These are phyloP conservation scores for Phytopythium kandeliae DNA, from an alignment of 352 stramenopile genomes.

Conservation along the genomic window DNA sequence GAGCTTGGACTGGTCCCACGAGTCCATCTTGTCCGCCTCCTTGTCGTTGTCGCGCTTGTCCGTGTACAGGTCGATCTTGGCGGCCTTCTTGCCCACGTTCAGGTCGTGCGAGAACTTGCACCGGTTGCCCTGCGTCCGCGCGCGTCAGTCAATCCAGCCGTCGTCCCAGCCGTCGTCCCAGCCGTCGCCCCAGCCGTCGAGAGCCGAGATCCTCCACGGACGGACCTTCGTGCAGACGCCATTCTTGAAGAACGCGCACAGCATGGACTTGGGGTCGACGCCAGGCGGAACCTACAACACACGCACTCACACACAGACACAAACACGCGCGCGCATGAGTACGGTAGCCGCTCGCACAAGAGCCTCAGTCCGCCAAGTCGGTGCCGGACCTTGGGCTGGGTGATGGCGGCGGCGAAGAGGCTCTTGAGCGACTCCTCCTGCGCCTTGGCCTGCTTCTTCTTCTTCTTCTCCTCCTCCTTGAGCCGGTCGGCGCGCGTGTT, in stretches of 20 bases:
- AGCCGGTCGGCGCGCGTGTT: slow-evolving; percentile 74
- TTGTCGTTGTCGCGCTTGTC: slow-evolving; percentile 71
- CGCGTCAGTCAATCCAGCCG: slow-evolving; percentile 4
- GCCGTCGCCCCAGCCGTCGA: no score
- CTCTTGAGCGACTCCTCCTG: slow-evolving; percentile 80
- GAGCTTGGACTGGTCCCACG: slow-evolving; percentile 87
- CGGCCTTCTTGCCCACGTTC: slow-evolving; percentile 80
- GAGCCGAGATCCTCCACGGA: background rate
- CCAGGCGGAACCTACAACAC: slow-evolving; percentile 72
- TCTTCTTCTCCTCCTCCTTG: slow-evolving; percentile 66
- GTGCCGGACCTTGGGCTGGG: slow-evolving; percentile 67
- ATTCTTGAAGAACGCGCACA: slow-evolving; percentile 89
- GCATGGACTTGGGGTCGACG: slow-evolving; percentile 84
- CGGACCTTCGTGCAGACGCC: slow-evolving; percentile 79
- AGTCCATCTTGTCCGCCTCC: slow-evolving; percentile 72
- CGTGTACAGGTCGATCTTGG: slow-evolving; percentile 89
- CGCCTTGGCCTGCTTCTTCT: slow-evolving; percentile 84
- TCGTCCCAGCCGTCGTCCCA: no score
- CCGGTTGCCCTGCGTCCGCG: slow-evolving; percentile 45
- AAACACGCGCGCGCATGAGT: no score
- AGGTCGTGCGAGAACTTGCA: slow-evolving; percentile 90
- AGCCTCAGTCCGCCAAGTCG: background rate
- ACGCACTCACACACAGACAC: no score
- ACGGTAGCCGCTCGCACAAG: no score
- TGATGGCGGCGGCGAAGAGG: slow-evolving; percentile 83